phyloP scores from a whole-genome alignment of 306 rosid species.

The Cyclanthera cordifolia region DNA sequence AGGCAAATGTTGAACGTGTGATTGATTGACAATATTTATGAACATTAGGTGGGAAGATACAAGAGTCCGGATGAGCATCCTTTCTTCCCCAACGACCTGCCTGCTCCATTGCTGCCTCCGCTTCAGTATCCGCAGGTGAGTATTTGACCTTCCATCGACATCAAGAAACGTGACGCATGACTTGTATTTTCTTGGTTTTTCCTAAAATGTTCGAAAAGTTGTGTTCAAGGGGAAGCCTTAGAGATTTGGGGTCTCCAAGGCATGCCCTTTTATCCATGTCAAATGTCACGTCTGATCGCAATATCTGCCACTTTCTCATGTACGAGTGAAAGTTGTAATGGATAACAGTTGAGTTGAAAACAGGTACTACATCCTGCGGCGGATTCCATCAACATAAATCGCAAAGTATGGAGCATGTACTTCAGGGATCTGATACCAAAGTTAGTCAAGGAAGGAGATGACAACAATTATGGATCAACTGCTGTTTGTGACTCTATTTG shows the following conservation, averaged over 20 bases:
- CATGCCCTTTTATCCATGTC: not conserved
- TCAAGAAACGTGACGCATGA: not conserved
- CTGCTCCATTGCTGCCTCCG: conserved; percentile 48
- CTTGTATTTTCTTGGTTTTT: not conserved
- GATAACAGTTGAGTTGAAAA: not conserved
- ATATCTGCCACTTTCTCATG: not conserved
- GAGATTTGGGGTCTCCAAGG: too few relatives aligned
- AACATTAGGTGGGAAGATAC: conserved; percentile 56
- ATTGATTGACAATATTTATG: conserved; percentile 17
- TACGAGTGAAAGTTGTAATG: not conserved
- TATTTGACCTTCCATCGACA: not conserved
- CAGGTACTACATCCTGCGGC: conserved; percentile 84
- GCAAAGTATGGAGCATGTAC: conserved; percentile 67
- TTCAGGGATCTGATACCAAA: conserved; percentile 67
- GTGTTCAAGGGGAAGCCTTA: too few relatives aligned
- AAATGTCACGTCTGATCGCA: too few relatives aligned
- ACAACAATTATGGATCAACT: conserved; percentile 79
- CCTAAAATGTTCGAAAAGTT: not conserved
- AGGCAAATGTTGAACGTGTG: not conserved
- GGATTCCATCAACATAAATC: conserved; percentile 60
- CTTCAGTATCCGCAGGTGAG: conserved; percentile 52
- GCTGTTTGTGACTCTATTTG: conserved; percentile 78
- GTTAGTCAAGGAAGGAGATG: conserved; percentile 71
- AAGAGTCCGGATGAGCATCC: conserved; percentile 56
- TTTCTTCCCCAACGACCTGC: conserved; percentile 34